Percentiles rank a stretch among this genome's conserved stretches.
These are phyloP conservation scores for Acrocalymma vagum DNA, from an alignment of 2,329 filamentous ascomycete species.

Conservation along the genomic window DNA sequence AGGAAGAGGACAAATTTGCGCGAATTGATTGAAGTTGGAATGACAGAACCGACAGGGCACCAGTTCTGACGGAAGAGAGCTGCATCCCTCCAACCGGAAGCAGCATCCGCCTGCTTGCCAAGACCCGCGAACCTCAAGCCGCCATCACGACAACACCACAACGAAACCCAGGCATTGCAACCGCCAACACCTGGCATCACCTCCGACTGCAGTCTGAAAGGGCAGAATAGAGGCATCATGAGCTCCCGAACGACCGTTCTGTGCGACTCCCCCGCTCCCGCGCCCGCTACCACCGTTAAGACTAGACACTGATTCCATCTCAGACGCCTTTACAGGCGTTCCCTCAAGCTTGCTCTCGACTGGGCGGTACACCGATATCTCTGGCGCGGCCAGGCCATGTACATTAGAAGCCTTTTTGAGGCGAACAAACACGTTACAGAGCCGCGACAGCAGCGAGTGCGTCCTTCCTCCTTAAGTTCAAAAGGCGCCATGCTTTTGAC, in stretches of 20 bases:
- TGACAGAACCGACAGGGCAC: conserved; percentile 20
- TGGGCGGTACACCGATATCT: conserved; percentile 93
- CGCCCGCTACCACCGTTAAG: conserved; percentile 19
- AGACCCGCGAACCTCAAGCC: conserved; percentile 33
- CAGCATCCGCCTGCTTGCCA: conserved; percentile 31
- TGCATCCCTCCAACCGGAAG: conserved; percentile 36
- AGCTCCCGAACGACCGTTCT: conserved; percentile 49
- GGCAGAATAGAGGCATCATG: conserved; percentile 44
- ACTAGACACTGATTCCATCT: conserved; percentile 36
- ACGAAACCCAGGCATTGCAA: conserved; percentile 40
- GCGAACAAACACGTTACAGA: conserved; percentile 87
- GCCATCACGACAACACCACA: conserved; percentile 24
- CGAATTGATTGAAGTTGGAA: conserved; percentile 37
- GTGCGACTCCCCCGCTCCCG: conserved; percentile 32
- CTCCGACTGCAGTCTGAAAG: conserved; percentile 19
- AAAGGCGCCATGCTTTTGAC: background rate
- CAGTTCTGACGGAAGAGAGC: conserved; percentile 37
- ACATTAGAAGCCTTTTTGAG: conserved; percentile 95
- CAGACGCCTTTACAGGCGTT: conserved; percentile 85
- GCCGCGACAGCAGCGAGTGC: conserved; percentile 84
- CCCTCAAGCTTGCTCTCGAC: conserved; percentile 90
- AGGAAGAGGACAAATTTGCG: conserved; percentile 27
- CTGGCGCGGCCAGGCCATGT: conserved; percentile 95
- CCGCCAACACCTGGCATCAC: conserved; percentile 20
- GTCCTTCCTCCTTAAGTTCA: conserved; percentile 22